Conservation (phyloP, 1,284 basidiomycete species). For the Naganishia liquefaciens region DNA sequence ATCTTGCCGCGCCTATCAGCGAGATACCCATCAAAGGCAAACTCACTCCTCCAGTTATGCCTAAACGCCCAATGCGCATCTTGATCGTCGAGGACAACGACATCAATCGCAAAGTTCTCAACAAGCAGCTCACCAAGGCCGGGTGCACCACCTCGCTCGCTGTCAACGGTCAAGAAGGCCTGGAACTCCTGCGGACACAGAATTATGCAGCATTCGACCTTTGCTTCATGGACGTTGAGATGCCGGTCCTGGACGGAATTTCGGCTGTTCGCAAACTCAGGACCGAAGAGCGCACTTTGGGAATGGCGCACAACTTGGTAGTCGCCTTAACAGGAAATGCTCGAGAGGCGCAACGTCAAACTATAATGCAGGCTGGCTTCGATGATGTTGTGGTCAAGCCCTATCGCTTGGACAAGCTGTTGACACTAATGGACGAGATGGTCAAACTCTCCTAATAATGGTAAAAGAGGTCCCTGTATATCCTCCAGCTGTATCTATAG, state of each 20-base stretch:
- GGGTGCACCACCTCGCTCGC: conserved; percentile 51
- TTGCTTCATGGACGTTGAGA: conserved; percentile 44
- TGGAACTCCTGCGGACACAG: conserved; percentile 49
- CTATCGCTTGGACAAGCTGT: conserved; percentile 17
- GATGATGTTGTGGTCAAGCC: conserved; percentile 19
- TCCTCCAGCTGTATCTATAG: background rate
- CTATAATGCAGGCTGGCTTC: conserved; percentile 21
- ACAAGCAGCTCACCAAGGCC: conserved; percentile 52
- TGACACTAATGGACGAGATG: conserved; percentile 21
- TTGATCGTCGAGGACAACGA: conserved; percentile 53
- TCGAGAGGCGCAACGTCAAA: conserved; percentile 33
- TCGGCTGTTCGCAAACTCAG: conserved; percentile 47
- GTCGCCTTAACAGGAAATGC: conserved; percentile 51
- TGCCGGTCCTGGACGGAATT: conserved; percentile 50
- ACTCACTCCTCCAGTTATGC: conserved; percentile 6
- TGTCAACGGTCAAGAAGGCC: conserved; percentile 53
- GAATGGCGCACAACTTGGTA: conserved; percentile 39
- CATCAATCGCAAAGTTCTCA: conserved; percentile 50
- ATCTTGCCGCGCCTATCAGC: conserved; percentile 30
- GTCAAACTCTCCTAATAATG: conserved; percentile 7
- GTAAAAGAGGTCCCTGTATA: background rate
- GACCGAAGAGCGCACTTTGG: conserved; percentile 43
- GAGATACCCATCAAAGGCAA: conserved; percentile 11
- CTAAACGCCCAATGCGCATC: conserved; percentile 28
- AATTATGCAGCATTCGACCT: conserved; percentile 43